Percentiles rank a stretch among this genome's conserved stretches.
These are phyloP conservation scores for Tylopilus felleus DNA, from an alignment of 768 basidiomycete species.

Conservation along the genomic window DNA sequence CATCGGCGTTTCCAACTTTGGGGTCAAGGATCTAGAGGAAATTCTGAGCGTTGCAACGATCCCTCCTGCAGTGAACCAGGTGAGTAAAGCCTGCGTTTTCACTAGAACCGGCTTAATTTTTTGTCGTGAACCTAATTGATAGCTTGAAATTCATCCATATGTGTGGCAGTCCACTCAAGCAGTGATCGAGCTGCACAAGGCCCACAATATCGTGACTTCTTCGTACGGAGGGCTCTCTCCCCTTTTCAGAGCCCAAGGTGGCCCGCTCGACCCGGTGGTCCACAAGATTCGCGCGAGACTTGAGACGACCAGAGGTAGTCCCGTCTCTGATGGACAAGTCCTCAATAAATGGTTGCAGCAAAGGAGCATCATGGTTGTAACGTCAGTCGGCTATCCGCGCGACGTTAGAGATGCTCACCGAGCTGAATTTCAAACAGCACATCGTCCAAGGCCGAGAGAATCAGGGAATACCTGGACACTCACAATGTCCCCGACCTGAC, in stretches of 20 bases:
- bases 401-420: neutral
- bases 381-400: neutral
- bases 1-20: conserved; percentile 2
- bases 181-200: neutral
- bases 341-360: conserved; percentile 1
- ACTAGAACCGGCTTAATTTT: neutral
- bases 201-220: neutral
- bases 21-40: neutral
- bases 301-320: neutral
- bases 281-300: neutral
- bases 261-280: neutral
- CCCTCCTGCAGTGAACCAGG: conserved; percentile 1
- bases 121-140: neutral
- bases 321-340: conserved; percentile 1
- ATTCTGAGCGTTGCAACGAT: neutral
- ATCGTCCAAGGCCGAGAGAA: neutral
- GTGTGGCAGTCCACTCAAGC: conserved; percentile 5
- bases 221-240: conserved; percentile 2
- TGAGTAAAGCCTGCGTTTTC: neutral
- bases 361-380: conserved; percentile 1
- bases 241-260: neutral
- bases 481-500: conserved; percentile 4
- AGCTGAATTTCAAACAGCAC: neutral
- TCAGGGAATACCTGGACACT: neutral
- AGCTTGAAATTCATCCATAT: conserved; percentile 1